Conservation (phyloP, 192 early-diverging fungal species). For the Rhizoclosmatium globosum region DNA sequence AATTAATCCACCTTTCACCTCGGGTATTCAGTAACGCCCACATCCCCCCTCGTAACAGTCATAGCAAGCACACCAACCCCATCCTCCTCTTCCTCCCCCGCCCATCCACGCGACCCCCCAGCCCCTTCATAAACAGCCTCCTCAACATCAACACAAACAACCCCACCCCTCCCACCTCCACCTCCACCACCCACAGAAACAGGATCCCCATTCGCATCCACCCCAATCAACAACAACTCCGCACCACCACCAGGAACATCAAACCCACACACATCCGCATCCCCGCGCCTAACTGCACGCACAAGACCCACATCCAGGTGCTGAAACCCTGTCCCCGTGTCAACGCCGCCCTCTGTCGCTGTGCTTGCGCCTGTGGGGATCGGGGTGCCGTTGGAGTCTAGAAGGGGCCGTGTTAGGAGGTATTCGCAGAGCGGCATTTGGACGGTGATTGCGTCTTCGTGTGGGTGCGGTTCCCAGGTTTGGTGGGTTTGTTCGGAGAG, state of each 20-base stretch:
- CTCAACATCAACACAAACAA: neutral
- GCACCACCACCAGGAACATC: conserved; percentile 17
- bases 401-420: conserved; percentile 6
- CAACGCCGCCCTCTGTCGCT: neutral
- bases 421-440: conserved; percentile 20
- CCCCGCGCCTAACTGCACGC: neutral
- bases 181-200: neutral
- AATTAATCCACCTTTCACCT: too few relatives aligned
- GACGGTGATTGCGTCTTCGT: conserved; percentile 5
- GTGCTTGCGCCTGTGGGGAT: neutral
- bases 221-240: neutral
- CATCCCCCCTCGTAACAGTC: too few relatives aligned
- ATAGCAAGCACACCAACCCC: too few relatives aligned
- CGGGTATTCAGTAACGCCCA: too few relatives aligned
- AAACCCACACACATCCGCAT: conserved; percentile 18
- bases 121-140: neutral
- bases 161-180: neutral
- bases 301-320: neutral
- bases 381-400: conserved; percentile 13
- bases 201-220: conserved; percentile 11
- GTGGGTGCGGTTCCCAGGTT: neutral
- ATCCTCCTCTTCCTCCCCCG: too few relatives aligned
- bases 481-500: neutral
- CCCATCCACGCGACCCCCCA: neutral
- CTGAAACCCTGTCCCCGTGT: conserved; percentile 1